Conservation (phyloP, 2,329 filamentous ascomycete species). For the Calonectria henricotiae region DNA sequence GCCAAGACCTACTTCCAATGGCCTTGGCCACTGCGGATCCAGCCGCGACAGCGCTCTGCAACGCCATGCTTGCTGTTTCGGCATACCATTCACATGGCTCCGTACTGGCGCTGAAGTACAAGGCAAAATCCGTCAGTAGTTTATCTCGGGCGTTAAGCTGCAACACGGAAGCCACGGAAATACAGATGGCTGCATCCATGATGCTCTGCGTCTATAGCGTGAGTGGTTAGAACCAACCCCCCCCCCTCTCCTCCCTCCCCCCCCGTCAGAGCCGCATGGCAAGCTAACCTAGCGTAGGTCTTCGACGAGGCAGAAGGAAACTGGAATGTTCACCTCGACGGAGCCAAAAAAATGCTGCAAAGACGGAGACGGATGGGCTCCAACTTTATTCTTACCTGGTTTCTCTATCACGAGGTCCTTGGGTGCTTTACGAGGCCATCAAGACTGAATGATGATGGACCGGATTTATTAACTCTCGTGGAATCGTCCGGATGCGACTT, state of each 20-base stretch:
- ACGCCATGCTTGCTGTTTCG: slow-evolving; percentile 64
- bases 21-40: slow-evolving; percentile 58
- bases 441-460: slow-evolving; percentile 22
- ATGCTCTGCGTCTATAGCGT: slow-evolving; percentile 69
- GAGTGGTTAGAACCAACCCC: slow-evolving; percentile 37
- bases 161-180: slow-evolving; percentile 52
- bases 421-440: slow-evolving; percentile 62
- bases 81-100: slow-evolving; percentile 62
- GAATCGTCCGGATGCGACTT: slow-evolving; percentile 31
- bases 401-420: slow-evolving; percentile 65
- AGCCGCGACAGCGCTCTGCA: slow-evolving; percentile 59
- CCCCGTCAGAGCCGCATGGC: too few species aligned
- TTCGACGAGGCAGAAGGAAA: slow-evolving; percentile 66
- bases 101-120: slow-evolving; percentile 62
- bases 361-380: slow-evolving; percentile 48
- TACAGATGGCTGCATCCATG: slow-evolving; percentile 65
- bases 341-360: slow-evolving; percentile 60
- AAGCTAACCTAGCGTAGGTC: slow-evolving; percentile 55
- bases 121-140: slow-evolving; percentile 60
- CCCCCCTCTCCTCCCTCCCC: too few species aligned
- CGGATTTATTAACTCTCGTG: slow-evolving; percentile 32
- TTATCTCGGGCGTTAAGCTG: slow-evolving; percentile 59
- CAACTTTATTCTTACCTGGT: slow-evolving; percentile 64
- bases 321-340: slow-evolving; percentile 64
- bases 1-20: slow-evolving; percentile 64